Percentiles rank a stretch among this genome's conserved stretches.
These are phyloP conservation scores for Camptophora hylomeconis DNA, from an alignment of 2,329 filamentous ascomycete genomes.

Conservation along the genomic window DNA sequence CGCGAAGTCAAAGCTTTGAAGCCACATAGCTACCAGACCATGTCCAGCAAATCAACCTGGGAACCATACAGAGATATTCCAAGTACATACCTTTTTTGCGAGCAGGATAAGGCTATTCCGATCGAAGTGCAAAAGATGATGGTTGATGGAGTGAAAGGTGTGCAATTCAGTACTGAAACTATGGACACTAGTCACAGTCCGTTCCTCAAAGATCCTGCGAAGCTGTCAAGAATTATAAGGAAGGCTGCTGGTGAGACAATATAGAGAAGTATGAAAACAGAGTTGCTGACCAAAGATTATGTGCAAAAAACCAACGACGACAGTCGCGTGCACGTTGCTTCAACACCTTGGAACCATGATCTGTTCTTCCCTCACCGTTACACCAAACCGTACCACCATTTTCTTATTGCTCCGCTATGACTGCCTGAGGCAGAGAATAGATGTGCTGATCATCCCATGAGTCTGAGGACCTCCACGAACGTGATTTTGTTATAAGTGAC, in stretches of 20 bases:
- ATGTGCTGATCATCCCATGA: too few relatives aligned
- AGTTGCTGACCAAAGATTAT: too few relatives aligned
- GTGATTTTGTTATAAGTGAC: too few relatives aligned
- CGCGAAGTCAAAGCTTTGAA: constrained; percentile 15
- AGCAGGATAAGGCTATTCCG: constrained; percentile 26
- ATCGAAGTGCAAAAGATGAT: constrained; percentile 24
- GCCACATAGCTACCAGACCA: constrained; percentile 19
- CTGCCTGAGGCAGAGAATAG: too few relatives aligned
- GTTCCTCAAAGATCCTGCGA: constrained; percentile 27
- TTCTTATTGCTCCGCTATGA: too few relatives aligned
- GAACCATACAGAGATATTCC: constrained; percentile 28
- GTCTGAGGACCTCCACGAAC: too few relatives aligned
- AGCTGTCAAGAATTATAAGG: constrained; percentile 22
- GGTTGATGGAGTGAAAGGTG: constrained; percentile 19
- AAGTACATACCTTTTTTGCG: constrained; percentile 29
- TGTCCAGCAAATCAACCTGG: constrained; percentile 19
- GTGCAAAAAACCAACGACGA: too few relatives aligned
- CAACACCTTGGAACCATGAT: too few relatives aligned
- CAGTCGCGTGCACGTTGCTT: too few relatives aligned
- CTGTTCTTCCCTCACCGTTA: too few relatives aligned
- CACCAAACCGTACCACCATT: too few relatives aligned
- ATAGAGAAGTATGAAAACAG: too few relatives aligned
- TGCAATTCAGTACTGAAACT: constrained; percentile 20
- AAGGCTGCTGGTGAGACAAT: constrained; percentile 9
- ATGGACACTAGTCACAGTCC: constrained; percentile 27